phyloP scores from a whole-genome alignment of 2,329 filamentous ascomycete genomes.

The Claviceps arundinis region DNA sequence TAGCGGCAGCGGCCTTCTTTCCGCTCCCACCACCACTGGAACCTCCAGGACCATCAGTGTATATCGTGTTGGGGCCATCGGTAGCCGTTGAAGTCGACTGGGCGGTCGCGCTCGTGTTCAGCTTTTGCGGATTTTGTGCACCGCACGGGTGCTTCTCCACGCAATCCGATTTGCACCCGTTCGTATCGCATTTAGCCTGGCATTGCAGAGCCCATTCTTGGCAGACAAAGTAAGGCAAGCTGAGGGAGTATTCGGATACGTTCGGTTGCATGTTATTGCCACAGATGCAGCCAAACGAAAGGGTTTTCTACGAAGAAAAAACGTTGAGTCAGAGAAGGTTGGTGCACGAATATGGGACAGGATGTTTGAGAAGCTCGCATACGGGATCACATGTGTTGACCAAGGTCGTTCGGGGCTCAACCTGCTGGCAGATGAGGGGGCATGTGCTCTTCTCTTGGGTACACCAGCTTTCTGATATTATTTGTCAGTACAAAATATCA shows the following conservation, averaged over 20 bases:
- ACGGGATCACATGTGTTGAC: conserved; percentile 57
- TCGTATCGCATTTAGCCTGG: conserved; percentile 62
- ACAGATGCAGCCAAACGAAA: conserved; percentile 64
- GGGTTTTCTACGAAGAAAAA: conserved; percentile 29
- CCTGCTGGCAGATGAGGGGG: conserved; percentile 59
- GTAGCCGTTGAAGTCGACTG: conserved; percentile 26
- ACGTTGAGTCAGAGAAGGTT: conserved; percentile 1
- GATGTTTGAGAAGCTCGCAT: conserved; percentile 13
- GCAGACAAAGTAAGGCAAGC: conserved; percentile 67
- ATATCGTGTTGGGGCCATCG: conserved; percentile 11
- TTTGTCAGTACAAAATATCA: background rate
- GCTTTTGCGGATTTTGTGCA: conserved; percentile 18
- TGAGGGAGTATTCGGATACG: conserved; percentile 63
- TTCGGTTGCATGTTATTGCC: conserved; percentile 53
- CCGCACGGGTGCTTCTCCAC: conserved; percentile 4
- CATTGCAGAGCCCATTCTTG: conserved; percentile 58
- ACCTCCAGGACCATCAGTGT: conserved; percentile 9
- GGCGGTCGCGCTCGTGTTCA: conserved; percentile 22
- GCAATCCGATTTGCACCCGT: conserved; percentile 34
- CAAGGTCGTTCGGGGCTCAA: conserved; percentile 33
- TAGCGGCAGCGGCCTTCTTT: conserved; percentile 16
- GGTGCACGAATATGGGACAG: no score
- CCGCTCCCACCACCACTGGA: conserved; percentile 9
- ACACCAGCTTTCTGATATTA: conserved; percentile 48
- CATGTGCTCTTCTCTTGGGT: conserved; percentile 47